Conservation (phyloP, 768 basidiomycete species). For the Leucosporidium yakuticum region DNA sequence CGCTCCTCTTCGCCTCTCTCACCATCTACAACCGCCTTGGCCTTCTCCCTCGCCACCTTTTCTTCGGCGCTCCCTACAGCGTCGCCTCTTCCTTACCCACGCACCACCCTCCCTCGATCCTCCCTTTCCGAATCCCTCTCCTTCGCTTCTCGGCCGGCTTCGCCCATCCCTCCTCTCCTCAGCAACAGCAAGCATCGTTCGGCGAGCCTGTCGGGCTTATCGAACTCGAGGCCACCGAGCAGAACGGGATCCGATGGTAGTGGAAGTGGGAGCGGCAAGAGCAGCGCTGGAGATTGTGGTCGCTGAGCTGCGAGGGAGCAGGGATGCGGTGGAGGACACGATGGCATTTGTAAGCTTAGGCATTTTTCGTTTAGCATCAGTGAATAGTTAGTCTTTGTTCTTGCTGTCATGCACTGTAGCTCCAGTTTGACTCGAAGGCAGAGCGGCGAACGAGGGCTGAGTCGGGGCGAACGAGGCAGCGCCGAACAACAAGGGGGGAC, state of each 20-base stretch:
- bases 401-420: too few relatives aligned
- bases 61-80: background rate
- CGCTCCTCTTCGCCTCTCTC: too few relatives aligned
- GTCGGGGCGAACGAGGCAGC: too few relatives aligned
- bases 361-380: too few relatives aligned
- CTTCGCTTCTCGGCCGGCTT: background rate
- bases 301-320: too few relatives aligned
- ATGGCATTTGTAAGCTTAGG: too few relatives aligned
- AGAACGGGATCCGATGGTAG: background rate
- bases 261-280: background rate
- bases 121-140: background rate
- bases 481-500: too few relatives aligned
- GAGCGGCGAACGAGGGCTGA: too few relatives aligned
- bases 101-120: background rate
- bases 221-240: constrained; percentile 1
- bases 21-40: too few relatives aligned
- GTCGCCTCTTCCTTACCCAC: background rate
- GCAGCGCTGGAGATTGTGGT: background rate
- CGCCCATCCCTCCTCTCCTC: background rate
- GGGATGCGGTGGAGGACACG: too few relatives aligned
- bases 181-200: background rate
- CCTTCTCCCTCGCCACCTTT: background rate
- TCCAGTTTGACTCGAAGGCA: too few relatives aligned
- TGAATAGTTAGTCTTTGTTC: too few relatives aligned
- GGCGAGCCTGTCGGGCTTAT: background rate